These are phyloP conservation scores for Claviceps africana DNA, from an alignment of 2,329 filamentous ascomycete species.

Conservation along the genomic window DNA sequence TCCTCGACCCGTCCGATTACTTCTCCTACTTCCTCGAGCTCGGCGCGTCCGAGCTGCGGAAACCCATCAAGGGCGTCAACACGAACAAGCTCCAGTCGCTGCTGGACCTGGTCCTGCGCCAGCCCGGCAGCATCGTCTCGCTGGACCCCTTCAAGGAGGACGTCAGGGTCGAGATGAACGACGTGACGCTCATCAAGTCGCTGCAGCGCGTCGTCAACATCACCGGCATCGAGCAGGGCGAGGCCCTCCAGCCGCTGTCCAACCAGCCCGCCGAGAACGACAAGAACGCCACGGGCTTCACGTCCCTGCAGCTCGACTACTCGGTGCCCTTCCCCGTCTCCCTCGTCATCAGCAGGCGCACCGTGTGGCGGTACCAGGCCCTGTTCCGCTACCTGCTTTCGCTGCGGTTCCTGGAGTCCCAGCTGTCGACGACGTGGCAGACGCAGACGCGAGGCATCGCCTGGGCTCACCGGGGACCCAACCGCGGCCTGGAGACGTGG, in stretches of 20 bases:
- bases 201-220: conserved; percentile 95
- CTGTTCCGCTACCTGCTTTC: conserved; percentile 90
- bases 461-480: conserved; percentile 71
- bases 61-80: conserved; percentile 79
- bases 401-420: conserved; percentile 74
- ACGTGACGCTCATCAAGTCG: conserved; percentile 81
- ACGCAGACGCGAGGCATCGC: conserved; percentile 68
- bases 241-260: conserved; percentile 60
- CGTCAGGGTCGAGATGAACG: conserved; percentile 94
- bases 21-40: conserved; percentile 97
- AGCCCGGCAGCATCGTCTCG: conserved; percentile 85
- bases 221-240: conserved; percentile 84
- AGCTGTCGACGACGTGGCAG: conserved; percentile 79
- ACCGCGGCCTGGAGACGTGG: conserved; percentile 69
- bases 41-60: conserved; percentile 75
- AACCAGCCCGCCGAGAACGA: conserved; percentile 60
- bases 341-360: conserved; percentile 89
- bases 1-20: conserved; percentile 93
- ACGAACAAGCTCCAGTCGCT: conserved; percentile 86
- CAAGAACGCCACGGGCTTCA: conserved; percentile 80
- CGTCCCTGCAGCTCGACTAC: conserved; percentile 88
- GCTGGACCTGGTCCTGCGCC: conserved; percentile 89
- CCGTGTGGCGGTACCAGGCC: conserved; percentile 90
- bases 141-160: conserved; percentile 97
- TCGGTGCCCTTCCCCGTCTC: conserved; percentile 89